A percentile compares a stretch with the other conserved stretches of the same genome.
Conservation (phyloP, 108 stramenopile genomes). For the Cafeteria roenbergensis region DNA sequence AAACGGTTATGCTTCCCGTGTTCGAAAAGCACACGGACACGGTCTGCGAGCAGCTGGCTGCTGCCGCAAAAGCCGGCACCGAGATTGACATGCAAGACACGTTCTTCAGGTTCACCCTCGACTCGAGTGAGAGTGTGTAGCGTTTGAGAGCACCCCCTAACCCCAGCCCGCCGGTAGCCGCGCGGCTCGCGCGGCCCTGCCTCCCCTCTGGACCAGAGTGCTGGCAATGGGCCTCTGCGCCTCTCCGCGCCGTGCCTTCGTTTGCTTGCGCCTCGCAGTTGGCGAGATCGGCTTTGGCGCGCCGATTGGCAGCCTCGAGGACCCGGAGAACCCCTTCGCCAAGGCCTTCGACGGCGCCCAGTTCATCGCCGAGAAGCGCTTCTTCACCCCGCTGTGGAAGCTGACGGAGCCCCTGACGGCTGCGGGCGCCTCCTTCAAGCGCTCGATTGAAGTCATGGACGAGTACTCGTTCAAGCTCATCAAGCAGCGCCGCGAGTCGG, state of each 20-base stretch:
- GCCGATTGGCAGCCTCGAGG: conserved; percentile 21
- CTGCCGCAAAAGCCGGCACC: not conserved
- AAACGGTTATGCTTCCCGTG: conserved; percentile 11
- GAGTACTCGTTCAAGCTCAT: conserved; percentile 27
- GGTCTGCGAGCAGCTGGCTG: not conserved
- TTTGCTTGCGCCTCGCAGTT: no score
- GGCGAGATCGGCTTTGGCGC: conserved; percentile 44
- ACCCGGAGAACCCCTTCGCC: conserved; percentile 25
- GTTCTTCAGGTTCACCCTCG: conserved; percentile 28
- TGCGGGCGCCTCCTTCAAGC: no score
- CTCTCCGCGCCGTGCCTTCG: no score
- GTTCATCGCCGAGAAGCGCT: conserved; percentile 17
- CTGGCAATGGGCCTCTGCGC: no score
- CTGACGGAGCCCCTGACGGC: conserved; percentile 15
- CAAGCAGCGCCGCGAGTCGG: conserved; percentile 9
- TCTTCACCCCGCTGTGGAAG: conserved; percentile 31
- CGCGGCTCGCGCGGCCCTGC: no score
- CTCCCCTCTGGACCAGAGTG: no score
- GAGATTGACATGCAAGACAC: conserved; percentile 31
- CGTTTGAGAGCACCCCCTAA: no score
- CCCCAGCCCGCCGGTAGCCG: no score
- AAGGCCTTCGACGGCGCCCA: conserved; percentile 36
- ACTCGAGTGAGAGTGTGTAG: no score
- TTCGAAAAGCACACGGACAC: conserved; percentile 17
- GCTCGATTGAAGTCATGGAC: conserved; percentile 20